Base-by-base conservation (phyloP, 257 asterid species). In the Leonotis leonurus region DNA sequence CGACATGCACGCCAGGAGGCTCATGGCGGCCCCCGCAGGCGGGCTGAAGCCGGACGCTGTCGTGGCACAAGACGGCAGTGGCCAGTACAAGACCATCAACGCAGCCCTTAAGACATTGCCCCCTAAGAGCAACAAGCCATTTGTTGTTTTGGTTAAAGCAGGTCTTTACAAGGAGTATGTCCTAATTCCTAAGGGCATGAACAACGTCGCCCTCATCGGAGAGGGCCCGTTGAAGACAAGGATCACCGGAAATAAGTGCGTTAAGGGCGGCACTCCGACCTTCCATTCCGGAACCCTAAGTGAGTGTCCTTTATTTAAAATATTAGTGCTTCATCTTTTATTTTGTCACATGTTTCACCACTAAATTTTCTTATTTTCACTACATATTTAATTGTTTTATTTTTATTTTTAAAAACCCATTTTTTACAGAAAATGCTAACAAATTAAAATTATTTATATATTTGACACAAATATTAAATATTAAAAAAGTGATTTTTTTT, bases 51-150 rank as follows among this genome's bases (percentile, higher is more conserved):
- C 87, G 1, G 78, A 82, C 5, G 82, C 56, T 0, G 70, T 68
- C 24, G 97, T 86, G 70, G 88, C 95, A 0, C 69, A 60, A n/a
- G 97, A 89, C 64, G 95, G 95, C 0, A 80, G 85, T 44, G 95
- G 95, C 3, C 58, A 75, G 10, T 85, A 16, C 45, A 77, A 55
- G 75, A 73, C 86, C 35, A 83, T 88, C 11, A 8, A 7, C 8
- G 2, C 12, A 0, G 12, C 9, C 11, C 9, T 83, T 2, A 52
- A 41, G 4, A 53, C 70, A 1, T 50, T 79, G 26, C 81, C 85
- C 0, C 7, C 16, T 6, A 78, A 77, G 77, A 78, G 27, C 26
- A 68, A 43, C 11, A 24, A 21, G 9, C 67, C 83, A 0, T 71
- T 74, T 4, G 67, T 78, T 8, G 70, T 88, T 24, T 39, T 61